These are phyloP conservation scores for Drosera capensis DNA, from an alignment of 148 eudicot genomes.

Conservation along the genomic window DNA sequence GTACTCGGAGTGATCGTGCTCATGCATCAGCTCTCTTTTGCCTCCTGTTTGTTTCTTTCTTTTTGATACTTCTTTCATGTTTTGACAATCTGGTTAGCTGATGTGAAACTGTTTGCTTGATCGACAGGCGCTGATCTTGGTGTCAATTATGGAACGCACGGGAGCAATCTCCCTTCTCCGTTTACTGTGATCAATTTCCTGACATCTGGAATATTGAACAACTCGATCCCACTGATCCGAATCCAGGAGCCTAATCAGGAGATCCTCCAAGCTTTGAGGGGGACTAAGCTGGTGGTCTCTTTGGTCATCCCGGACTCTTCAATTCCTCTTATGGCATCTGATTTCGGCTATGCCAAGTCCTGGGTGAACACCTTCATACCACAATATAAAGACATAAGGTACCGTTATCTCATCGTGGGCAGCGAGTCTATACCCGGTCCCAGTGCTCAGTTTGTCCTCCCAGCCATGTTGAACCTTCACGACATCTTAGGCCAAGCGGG, in stretches of 20 bases:
- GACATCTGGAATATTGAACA: not conserved
- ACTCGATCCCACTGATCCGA: not conserved
- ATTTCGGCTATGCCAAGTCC: not conserved
- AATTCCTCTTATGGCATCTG: not conserved
- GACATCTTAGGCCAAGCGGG: not conserved
- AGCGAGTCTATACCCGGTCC: no score
- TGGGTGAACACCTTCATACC: not conserved
- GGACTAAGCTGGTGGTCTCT: not conserved
- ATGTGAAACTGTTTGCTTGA: not conserved
- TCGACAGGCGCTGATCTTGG: conserved; percentile 17
- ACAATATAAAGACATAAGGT: no score
- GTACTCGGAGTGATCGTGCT: no score
- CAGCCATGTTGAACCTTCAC: not conserved
- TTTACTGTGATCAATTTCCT: not conserved
- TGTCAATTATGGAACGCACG: conserved; percentile 9
- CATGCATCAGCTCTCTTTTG: no score
- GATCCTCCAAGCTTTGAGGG: not conserved
- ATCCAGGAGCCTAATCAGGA: not conserved
- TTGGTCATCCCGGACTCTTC: not conserved
- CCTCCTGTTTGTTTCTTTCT: not conserved
- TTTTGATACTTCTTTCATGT: not conserved
- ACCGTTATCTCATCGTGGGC: no score
- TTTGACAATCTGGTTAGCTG: no score
- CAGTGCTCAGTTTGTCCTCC: no score
- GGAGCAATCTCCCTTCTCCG: conserved; percentile 12